Base-by-base conservation (phyloP, 768 basidiomycete genomes). In the Neoboletus magnificus region DNA sequence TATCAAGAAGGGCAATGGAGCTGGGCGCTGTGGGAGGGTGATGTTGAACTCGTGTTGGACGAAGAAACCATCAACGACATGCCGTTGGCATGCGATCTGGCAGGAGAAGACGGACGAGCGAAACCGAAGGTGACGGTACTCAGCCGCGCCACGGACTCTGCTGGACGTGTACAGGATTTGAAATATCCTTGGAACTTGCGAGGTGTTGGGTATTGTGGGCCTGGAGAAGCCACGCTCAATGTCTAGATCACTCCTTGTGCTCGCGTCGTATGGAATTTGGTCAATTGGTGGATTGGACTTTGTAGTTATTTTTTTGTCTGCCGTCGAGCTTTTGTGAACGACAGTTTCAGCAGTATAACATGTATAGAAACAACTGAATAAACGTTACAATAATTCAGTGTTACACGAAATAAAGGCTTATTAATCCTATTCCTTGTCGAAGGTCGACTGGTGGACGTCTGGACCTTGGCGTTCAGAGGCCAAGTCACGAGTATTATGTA, bases 1-100 rank as follows among this genome's bases (percentile, higher is more conserved):
- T 86, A 87, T 57, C 82, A 81, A 51, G 72, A 80, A 35, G 85
- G 86, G 4, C 77, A 66, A 58, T 89, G 86, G 86, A 87, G 87
- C 62, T 90, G 88, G 87, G 80, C 83, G 5, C 65, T 88, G 22
- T 89, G 87, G 88, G 82, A 86, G 62, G 74, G 66, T 4, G 72
- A 76, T 46, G 13, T 89, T 15, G 66, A 71, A 8, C 67, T 73
- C 39, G 20, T 56, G 49, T 30, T 55, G 54, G 67, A 64, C 48
- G 60, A 62, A 27, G 63, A 62, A 43, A 64, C 60, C 4, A 59
- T 63, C 45, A 69, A 59, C 23, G 50, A 10, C 3, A 52, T 49
- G 45, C 18, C 47, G 10, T 23, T 46, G 42, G 51, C 42, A 20
- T 15, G 23, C 9, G 30, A 56, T 18, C 18, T 37, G 52, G 23